Percentiles rank a stretch among this genome's conserved stretches.
phyloP scores from a whole-genome alignment of 179 eudicot genomes.

The Drosera spatulata region DNA sequence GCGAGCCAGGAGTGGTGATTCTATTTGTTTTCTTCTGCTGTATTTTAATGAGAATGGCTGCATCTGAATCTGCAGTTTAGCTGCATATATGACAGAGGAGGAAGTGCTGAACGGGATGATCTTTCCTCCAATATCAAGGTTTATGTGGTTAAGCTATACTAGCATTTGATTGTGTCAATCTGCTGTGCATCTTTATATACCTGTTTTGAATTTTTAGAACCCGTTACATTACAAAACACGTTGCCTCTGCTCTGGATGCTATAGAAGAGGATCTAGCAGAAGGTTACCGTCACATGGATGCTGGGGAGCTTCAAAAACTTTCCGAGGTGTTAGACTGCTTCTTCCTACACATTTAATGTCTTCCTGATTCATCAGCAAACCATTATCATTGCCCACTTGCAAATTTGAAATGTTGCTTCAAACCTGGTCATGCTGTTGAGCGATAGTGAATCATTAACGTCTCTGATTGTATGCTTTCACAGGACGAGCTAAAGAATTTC shows the following conservation, averaged over 20 bases:
- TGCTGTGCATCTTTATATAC: constrained; percentile 9
- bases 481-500: constrained; percentile 57
- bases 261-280: constrained; percentile 84
- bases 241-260: constrained; percentile 98
- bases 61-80: constrained; percentile 46
- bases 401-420: too few species aligned
- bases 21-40: neutral
- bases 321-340: constrained; percentile 32
- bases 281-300: constrained; percentile 93
- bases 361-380: neutral
- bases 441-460: neutral
- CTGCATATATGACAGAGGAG: constrained; percentile 87
- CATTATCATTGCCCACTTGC: too few species aligned
- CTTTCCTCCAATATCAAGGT: constrained; percentile 84
- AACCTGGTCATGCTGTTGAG: neutral
- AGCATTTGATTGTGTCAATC: neutral
- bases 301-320: constrained; percentile 67
- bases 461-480: constrained; percentile 12
- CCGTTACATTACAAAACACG: constrained; percentile 92
- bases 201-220: constrained; percentile 38
- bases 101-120: constrained; percentile 79
- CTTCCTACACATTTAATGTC: neutral
- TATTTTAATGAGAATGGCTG: neutral
- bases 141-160: constrained; percentile 2
- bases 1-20: too few species aligned